phyloP scores from a whole-genome alignment of 495 filamentous ascomycete genomes.

The Talaromyces proteolyticus region DNA sequence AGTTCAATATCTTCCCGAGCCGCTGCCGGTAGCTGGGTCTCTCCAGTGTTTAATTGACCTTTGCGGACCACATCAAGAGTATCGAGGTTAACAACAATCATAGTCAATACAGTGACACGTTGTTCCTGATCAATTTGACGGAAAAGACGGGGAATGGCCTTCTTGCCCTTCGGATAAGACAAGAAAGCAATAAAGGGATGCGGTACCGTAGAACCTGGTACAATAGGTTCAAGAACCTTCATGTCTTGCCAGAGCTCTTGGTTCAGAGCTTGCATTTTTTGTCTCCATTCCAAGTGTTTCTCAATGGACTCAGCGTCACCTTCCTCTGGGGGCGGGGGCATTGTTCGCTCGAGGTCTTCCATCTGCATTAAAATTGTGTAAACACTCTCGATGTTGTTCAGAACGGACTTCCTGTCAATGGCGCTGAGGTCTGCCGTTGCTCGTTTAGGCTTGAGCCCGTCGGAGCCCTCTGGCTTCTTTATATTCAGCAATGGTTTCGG shows the following conservation, averaged over 20 bases:
- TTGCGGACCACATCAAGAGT: slow-evolving; percentile 80
- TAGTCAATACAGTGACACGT: slow-evolving; percentile 86
- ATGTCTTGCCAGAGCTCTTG: slow-evolving; percentile 74
- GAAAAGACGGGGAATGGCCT: slow-evolving; percentile 89
- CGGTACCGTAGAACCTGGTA: slow-evolving; percentile 58
- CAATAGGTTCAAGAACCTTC: slow-evolving; percentile 87
- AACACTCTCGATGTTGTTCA: slow-evolving; percentile 79
- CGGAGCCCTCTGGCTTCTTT: slow-evolving; percentile 75
- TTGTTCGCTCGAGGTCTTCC: slow-evolving; percentile 89
- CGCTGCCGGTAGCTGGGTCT: slow-evolving; percentile 60
- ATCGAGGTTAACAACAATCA: slow-evolving; percentile 93
- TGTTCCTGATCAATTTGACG: slow-evolving; percentile 88
- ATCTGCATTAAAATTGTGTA: slow-evolving; percentile 85
- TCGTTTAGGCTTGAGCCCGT: slow-evolving; percentile 38
- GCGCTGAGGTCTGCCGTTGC: slow-evolving; percentile 42
- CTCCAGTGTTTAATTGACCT: slow-evolving; percentile 62
- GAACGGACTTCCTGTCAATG: slow-evolving; percentile 73
- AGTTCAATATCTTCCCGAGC: slow-evolving; percentile 89
- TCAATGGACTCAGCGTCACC: slow-evolving; percentile 59
- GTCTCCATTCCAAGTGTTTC: slow-evolving; percentile 64
- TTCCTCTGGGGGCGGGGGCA: slow-evolving; percentile 63
- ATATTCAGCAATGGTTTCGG: slow-evolving; percentile 92
- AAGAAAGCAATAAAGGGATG: slow-evolving; percentile 98
- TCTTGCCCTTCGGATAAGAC: slow-evolving; percentile 93
- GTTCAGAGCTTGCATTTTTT: slow-evolving; percentile 65